A percentile compares a stretch with the other conserved stretches of the same genome.
These are phyloP conservation scores for Sclerotiophoma versabilis DNA, from an alignment of 2,329 filamentous ascomycete genomes.

Conservation along the genomic window DNA sequence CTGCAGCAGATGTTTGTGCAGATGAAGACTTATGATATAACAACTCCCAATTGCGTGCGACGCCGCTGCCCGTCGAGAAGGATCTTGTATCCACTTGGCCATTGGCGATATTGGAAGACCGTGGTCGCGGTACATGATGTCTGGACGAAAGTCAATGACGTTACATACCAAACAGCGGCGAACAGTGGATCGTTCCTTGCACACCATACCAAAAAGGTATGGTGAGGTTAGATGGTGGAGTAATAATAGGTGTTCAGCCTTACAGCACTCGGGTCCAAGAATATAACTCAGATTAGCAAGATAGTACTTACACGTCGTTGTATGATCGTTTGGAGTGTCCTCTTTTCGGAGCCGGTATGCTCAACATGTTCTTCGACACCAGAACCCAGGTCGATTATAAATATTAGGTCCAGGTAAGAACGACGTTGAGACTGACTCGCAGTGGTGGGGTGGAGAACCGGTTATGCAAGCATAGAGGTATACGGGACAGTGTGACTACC, in stretches of 20 bases:
- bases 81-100: not conserved
- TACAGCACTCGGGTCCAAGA: too few relatives aligned
- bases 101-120: not conserved
- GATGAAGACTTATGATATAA: not conserved
- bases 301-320: not conserved
- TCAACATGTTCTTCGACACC: not conserved
- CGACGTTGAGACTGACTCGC: not conserved
- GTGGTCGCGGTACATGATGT: not conserved
- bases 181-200: not conserved
- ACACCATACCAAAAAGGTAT: not conserved
- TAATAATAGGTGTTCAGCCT: not conserved
- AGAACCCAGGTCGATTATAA: not conserved
- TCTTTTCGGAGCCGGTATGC: slow-evolving; percentile 2
- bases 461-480: not conserved
- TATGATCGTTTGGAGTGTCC: not conserved
- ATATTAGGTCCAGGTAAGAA: too few relatives aligned
- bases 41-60: not conserved
- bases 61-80: not conserved
- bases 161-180: too few relatives aligned
- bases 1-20: not conserved
- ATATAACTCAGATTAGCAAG: too few relatives aligned
- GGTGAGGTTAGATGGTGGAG: not conserved
- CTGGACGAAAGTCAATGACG: not conserved
- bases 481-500: not conserved
- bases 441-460: not conserved